Conservation (phyloP, 78 protist species). For the slime mould (Dictyostelium discoideum) region dicty_2.7 NC_007091.3:143501-144000, state of each 20-base stretch:
- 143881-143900: no score
- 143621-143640: no score
- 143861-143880: no score
- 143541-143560: no score
- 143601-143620: no score
- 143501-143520: no score
- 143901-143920: not conserved
- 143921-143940: not conserved
- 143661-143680: no score
- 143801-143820: not conserved
- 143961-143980: not conserved
- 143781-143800: not conserved
- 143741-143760: not conserved
- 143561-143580: no score
- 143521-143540: no score
- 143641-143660: no score
- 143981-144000: not conserved
- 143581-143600: no score
- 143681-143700: slow-evolving; percentile 72
- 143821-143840: not conserved
- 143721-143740: slow-evolving; percentile 46
- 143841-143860: not conserved
- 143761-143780: not conserved
- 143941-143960: not conserved
- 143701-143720: slow-evolving; percentile 44